Percentiles rank a stretch among this genome's conserved stretches.
Evolutionary conservation across 371 early-diverging fungal genomes (phyloP).

Genomic region (Haplosporangium sp.): DNA sequence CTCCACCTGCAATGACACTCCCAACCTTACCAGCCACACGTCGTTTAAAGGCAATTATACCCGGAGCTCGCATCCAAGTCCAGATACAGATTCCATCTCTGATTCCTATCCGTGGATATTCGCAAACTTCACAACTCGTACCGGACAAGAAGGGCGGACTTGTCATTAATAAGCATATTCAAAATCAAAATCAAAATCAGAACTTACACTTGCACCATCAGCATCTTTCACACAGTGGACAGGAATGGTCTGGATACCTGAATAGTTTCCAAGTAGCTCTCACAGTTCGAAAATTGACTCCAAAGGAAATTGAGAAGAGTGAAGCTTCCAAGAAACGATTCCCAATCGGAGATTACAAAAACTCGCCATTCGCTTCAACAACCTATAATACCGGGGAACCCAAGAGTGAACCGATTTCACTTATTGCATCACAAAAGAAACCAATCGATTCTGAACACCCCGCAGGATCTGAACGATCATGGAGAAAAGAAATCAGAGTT

Average conservation of each 20-base stretch:
- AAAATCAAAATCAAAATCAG: not conserved
- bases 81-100: constrained; percentile 43
- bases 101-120: constrained; percentile 41
- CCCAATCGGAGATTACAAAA: not conserved
- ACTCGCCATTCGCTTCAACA: constrained; percentile 14
- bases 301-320: constrained; percentile 21
- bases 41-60: constrained; percentile 40
- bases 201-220: not conserved
- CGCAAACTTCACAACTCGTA: constrained; percentile 29
- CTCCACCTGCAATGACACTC: constrained; percentile 31
- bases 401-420: not conserved
- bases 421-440: too few species aligned
- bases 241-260: constrained; percentile 3
- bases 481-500: constrained; percentile 42
- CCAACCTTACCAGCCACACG: constrained; percentile 31
- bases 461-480: not conserved
- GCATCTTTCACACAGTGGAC: constrained; percentile 1
- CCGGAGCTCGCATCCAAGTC: constrained; percentile 45
- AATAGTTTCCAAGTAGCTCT: constrained; percentile 42
- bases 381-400: too few species aligned
- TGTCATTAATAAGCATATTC: constrained; percentile 17
- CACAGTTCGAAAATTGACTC: constrained; percentile 35
- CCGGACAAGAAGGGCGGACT: constrained; percentile 38
- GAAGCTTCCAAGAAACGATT: constrained; percentile 14
- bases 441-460: not conserved